Evolutionary conservation across 805 yeast species (phyloP).

Genomic region (Metschnikowia borealis): DNA sequence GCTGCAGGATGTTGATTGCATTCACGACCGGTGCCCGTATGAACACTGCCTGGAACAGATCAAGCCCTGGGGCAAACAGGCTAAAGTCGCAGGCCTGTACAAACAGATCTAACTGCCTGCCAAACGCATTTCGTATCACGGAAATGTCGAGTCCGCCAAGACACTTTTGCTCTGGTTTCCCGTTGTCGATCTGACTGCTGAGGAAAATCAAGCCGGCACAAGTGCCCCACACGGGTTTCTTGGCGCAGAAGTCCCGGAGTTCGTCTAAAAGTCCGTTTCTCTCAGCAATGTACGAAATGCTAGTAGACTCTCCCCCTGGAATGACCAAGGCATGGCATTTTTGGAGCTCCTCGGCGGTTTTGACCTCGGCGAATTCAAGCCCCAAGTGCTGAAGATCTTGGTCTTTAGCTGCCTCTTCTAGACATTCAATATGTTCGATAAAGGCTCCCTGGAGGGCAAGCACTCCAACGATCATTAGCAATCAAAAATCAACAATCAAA

Average conservation of each 20-base stretch:
- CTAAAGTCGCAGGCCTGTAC: conserved; percentile 42
- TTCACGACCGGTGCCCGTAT: conserved; percentile 75
- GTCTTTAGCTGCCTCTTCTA: conserved; percentile 10
- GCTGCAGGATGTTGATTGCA: conserved; percentile 6
- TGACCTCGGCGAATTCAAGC: conserved; percentile 44
- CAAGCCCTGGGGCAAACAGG: conserved; percentile 39
- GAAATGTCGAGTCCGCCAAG: conserved; percentile 63
- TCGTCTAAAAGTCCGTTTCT: conserved; percentile 56
- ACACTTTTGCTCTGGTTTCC: conserved; percentile 49
- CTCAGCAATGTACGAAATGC: conserved; percentile 69
- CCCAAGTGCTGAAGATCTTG: conserved; percentile 13
- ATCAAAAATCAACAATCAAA: background rate
- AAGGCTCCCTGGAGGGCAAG: conserved; percentile 80
- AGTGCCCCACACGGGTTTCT: conserved; percentile 74
- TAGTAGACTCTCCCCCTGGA: conserved; percentile 71
- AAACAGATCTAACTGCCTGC: conserved; percentile 71
- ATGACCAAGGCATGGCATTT: conserved; percentile 57
- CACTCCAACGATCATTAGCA: conserved; percentile 49
- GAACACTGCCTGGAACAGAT: conserved; percentile 48
- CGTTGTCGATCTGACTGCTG: conserved; percentile 50
- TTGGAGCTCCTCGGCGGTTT: conserved; percentile 47
- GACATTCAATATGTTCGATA: conserved; percentile 53
- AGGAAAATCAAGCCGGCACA: conserved; percentile 79
- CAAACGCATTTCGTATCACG: conserved; percentile 73
- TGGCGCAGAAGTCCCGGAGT: conserved; percentile 45